phyloP scores from a whole-genome alignment of 2,329 filamentous ascomycete species.

The Neonectria coccinea region DNA sequence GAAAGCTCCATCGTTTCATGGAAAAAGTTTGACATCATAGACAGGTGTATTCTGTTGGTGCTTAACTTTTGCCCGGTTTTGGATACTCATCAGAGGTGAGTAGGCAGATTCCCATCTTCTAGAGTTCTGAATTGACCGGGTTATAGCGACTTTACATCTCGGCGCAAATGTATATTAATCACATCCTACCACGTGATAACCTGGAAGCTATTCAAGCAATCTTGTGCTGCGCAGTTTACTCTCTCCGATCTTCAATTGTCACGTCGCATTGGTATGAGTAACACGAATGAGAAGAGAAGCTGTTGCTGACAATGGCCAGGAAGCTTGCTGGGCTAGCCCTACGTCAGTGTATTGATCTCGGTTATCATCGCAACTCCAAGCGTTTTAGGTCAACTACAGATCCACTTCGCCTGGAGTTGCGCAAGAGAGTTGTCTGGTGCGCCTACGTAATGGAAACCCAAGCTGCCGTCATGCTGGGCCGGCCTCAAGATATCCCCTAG shows the following conservation, averaged over 20 bases:
- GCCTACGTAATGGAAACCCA: conserved; percentile 20
- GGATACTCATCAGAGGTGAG: conserved; percentile 30
- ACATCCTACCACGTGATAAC: conserved; percentile 40
- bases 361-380: conserved; percentile 23
- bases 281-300: background rate
- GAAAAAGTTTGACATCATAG: background rate
- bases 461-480: conserved; percentile 19
- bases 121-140: background rate
- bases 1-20: background rate
- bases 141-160: conserved; percentile 35
- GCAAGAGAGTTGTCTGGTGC: conserved; percentile 28
- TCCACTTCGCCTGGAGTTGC: conserved; percentile 19
- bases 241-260: conserved; percentile 26
- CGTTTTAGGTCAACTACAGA: background rate
- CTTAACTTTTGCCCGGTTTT: conserved; percentile 20
- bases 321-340: conserved; percentile 25
- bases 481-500: conserved; percentile 8
- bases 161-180: conserved; percentile 36
- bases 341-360: conserved; percentile 31
- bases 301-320: conserved; percentile 8
- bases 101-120: background rate
- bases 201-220: conserved; percentile 50
- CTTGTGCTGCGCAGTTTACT: conserved; percentile 49
- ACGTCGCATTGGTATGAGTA: conserved; percentile 12
- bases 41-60: conserved; percentile 36